phyloP scores from a whole-genome alignment of 2,329 filamentous ascomycete species.

The Diaporthe capsici region DNA sequence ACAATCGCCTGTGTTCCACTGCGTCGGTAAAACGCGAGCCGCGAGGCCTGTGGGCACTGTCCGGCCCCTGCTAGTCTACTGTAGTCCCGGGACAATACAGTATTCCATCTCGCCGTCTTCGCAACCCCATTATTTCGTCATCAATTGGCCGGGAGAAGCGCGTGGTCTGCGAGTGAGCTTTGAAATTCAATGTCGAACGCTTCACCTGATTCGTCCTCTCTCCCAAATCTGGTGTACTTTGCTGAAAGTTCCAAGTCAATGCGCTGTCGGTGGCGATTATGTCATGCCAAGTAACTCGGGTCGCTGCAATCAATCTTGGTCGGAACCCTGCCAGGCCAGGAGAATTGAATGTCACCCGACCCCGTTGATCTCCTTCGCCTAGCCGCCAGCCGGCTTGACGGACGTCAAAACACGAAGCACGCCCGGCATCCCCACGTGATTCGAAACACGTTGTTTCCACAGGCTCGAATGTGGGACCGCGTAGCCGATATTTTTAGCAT shows the following conservation, averaged over 20 bases:
- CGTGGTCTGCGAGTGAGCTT: background rate
- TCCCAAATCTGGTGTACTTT: background rate
- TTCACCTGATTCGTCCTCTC: background rate
- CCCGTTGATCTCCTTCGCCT: conserved; percentile 28
- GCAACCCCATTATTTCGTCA: background rate
- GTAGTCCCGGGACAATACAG: background rate
- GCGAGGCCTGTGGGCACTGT: conserved; percentile 15
- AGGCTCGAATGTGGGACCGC: background rate
- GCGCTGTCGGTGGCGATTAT: conserved; percentile 14
- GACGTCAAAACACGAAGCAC: conserved; percentile 25
- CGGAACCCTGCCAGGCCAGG: conserved; percentile 19
- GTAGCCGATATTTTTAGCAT: background rate
- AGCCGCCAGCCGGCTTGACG: conserved; percentile 22
- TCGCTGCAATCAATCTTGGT: conserved; percentile 1
- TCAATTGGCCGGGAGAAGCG: background rate
- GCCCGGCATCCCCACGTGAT: conserved; percentile 7
- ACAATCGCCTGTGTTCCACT: background rate
- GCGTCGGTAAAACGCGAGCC: conserved; percentile 14
- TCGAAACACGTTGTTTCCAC: conserved; percentile 32
- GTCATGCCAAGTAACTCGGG: conserved; percentile 17
- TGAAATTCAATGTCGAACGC: background rate
- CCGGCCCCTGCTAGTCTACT: conserved; percentile 5
- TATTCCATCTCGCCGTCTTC: background rate
- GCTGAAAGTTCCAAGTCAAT: background rate
- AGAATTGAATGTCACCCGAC: conserved; percentile 23